Evolutionary conservation across 2,329 filamentous ascomycete genomes (phyloP).

Genomic region (Fusarium virguliforme): DNA sequence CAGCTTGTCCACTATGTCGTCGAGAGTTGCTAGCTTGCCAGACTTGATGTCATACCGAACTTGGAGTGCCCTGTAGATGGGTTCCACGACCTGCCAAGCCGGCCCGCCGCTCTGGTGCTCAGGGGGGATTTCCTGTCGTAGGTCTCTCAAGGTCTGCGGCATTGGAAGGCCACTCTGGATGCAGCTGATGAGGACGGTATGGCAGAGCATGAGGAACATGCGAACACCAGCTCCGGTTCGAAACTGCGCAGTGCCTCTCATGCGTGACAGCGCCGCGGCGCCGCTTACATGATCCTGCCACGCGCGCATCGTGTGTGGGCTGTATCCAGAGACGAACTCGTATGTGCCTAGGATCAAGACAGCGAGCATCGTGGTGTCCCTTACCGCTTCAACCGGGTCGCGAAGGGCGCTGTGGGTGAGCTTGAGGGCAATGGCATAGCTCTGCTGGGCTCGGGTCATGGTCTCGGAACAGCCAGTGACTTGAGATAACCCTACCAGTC

Average conservation of each 20-base stretch:
- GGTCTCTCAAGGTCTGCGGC: slow-evolving; percentile 64
- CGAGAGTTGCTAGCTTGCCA: slow-evolving; percentile 56
- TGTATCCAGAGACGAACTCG: slow-evolving; percentile 67
- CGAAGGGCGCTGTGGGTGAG: slow-evolving; percentile 67
- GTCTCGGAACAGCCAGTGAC: slow-evolving; percentile 60
- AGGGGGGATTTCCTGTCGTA: slow-evolving; percentile 61
- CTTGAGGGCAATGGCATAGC: slow-evolving; percentile 67
- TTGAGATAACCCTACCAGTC: slow-evolving; percentile 67
- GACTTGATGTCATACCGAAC: slow-evolving; percentile 64
- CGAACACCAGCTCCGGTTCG: slow-evolving; percentile 62
- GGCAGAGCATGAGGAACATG: slow-evolving; percentile 70
- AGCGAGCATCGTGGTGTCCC: slow-evolving; percentile 68
- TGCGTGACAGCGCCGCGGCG: slow-evolving; percentile 65
- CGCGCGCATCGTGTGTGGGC: slow-evolving; percentile 63
- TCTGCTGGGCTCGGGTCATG: slow-evolving; percentile 65
- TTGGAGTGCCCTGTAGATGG: slow-evolving; percentile 64
- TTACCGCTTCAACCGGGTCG: slow-evolving; percentile 61
- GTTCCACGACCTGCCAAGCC: slow-evolving; percentile 61
- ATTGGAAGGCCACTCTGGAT: slow-evolving; percentile 66
- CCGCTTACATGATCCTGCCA: slow-evolving; percentile 71
- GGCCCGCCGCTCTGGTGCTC: slow-evolving; percentile 58
- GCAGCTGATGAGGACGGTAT: slow-evolving; percentile 68
- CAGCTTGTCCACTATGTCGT: slow-evolving; percentile 57
- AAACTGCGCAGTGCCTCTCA: slow-evolving; percentile 67
- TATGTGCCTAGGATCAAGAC: slow-evolving; percentile 70